phyloP scores from a whole-genome alignment of 768 basidiomycete species.

The Phlegmacium glaucopus region DNA sequence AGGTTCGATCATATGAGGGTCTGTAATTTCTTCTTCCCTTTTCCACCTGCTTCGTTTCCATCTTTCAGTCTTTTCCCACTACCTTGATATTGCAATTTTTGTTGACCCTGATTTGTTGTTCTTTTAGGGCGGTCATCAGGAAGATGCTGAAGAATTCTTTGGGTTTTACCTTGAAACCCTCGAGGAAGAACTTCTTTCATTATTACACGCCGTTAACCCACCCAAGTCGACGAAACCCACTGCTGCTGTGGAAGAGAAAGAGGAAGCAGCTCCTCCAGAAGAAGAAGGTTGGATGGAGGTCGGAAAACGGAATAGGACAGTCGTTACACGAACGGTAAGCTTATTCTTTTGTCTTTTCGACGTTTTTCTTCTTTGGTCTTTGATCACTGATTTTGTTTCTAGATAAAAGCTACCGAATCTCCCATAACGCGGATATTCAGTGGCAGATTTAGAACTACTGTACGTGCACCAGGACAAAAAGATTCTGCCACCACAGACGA shows the following conservation, averaged over 20 bases:
- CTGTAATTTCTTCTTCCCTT: constrained; percentile 28
- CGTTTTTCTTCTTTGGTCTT: constrained; percentile 2
- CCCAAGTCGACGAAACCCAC: constrained; percentile 28
- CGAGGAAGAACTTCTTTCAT: constrained; percentile 81
- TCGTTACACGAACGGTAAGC: constrained; percentile 77
- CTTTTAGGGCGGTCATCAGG: constrained; percentile 82
- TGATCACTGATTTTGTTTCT: background rate
- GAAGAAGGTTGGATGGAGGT: constrained; percentile 92
- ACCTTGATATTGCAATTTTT: constrained; percentile 1
- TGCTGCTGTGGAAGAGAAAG: constrained; percentile 38
- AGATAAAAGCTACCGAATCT: constrained; percentile 80
- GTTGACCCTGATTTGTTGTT: constrained; percentile 2
- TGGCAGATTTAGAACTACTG: constrained; percentile 83
- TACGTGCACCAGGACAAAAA: constrained; percentile 76
- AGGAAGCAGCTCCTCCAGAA: constrained; percentile 36
- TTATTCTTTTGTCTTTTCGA: background rate
- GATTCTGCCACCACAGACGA: constrained; percentile 90
- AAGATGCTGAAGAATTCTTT: constrained; percentile 98
- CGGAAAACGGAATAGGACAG: constrained; percentile 79
- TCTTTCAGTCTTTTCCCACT: constrained; percentile 1
- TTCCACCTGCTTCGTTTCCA: background rate
- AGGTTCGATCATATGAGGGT: constrained; percentile 92
- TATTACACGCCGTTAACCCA: constrained; percentile 53
- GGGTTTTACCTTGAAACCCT: constrained; percentile 95
- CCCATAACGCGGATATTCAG: constrained; percentile 93